Evolutionary conservation across 2,329 filamentous ascomycete genomes (phyloP), one percentile per base, ranked within the genome.

Genomic region (Diplodia corticola): DNA sequence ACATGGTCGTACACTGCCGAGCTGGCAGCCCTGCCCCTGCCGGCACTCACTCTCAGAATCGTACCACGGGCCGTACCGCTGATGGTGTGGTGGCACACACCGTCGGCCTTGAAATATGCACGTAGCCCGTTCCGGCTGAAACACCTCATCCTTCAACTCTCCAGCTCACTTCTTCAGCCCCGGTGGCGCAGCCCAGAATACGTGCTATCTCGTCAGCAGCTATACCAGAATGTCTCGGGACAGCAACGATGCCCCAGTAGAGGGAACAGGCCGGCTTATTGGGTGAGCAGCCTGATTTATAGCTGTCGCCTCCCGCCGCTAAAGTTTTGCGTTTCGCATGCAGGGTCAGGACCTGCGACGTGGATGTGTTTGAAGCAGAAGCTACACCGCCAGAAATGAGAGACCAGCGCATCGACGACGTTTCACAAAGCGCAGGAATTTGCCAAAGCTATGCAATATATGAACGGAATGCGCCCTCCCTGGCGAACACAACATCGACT

Each of bases 81-180:
- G 44, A 13, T 13, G n/a, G n/a, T 35, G 3, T 3, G 33, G 57
- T 35, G 0, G 5, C 44, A 49, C 57, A 20, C 17, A 22, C 55
- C 37, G 20, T 17, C 10, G 55, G 37, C 15, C 15, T 20, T 61
- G 48, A 61, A 59, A 26, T 59, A 59, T 59, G 55, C 55, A 59
- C 24, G 37, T 59, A 46, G 55, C 55, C 30, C 13, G 37, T 59
- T 61, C 35, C 10, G 57, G 44, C 12, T 5, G 57, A 12, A 17
- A 37, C 17, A 40, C 4, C 46, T 28, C 40, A 17, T 49, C 53
- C 20, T 15, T 44, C 35, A 12, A n/a, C 12, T 24, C 33, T 35
- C 33, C 33, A 35, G 33, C 33, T 35, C 33, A 12, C 9, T n/a
- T 26, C 17, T 20, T 46, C 54, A n/a, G 35, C 35, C 12, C 22